Conservation (phyloP, 345 rosid species). For the Ailanthus altissimus region DNA sequence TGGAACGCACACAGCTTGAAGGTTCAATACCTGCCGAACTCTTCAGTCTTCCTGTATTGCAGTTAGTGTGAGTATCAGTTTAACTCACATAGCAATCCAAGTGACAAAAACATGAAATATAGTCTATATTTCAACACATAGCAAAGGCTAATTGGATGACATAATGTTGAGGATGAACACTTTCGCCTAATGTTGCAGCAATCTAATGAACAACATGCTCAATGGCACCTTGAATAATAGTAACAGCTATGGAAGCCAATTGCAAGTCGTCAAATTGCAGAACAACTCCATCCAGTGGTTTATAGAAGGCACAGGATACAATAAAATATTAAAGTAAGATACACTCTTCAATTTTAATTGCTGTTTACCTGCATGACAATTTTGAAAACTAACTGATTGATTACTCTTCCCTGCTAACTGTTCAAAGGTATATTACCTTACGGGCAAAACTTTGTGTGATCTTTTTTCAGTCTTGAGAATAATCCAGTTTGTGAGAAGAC, state of each 20-base stretch:
- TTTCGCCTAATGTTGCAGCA: slow-evolving; percentile 42
- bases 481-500: slow-evolving; percentile 70
- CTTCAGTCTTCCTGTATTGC: slow-evolving; percentile 53
- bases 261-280: slow-evolving; percentile 58
- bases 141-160: not conserved
- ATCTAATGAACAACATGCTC: slow-evolving; percentile 40
- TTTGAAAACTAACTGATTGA: too few relatives aligned
- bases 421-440: not conserved
- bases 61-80: slow-evolving; percentile 63
- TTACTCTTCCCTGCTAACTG: not conserved
- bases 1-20: slow-evolving; percentile 68
- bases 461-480: slow-evolving; percentile 57
- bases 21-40: too few relatives aligned
- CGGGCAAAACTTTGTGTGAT: not conserved
- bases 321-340: slow-evolving; percentile 47
- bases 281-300: slow-evolving; percentile 39
- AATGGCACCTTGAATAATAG: slow-evolving; percentile 57
- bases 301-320: slow-evolving; percentile 13
- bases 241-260: slow-evolving; percentile 38
- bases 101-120: not conserved
- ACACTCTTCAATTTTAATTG: slow-evolving; percentile 4
- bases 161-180: not conserved
- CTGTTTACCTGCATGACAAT: not conserved
- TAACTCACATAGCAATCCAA: not conserved
- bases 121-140: not conserved